Percentiles rank a stretch among this genome's conserved stretches.
Evolutionary conservation across 768 basidiomycete genomes (phyloP).

Genomic region (Boletus reticulatus): DNA sequence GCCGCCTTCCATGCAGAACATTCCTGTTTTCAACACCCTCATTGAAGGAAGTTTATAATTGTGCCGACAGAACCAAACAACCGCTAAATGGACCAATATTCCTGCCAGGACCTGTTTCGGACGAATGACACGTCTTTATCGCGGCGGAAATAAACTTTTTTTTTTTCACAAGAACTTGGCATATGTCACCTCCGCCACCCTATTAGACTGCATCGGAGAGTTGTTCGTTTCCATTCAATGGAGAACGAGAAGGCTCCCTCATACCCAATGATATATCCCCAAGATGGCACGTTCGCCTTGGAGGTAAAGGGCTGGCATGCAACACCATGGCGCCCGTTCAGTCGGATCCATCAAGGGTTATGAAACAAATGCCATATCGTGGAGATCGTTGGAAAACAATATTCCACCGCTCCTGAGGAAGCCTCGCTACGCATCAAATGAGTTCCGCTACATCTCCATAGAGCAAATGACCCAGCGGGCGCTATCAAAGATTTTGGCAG

Average conservation of each 20-base stretch:
- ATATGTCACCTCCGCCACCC: neutral
- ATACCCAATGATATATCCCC: neutral
- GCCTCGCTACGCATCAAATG: constrained; percentile 1
- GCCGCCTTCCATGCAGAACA: constrained; percentile 23
- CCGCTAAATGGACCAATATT: constrained; percentile 1
- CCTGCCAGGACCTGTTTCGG: neutral
- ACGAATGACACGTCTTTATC: constrained; percentile 2
- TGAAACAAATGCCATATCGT: constrained; percentile 9
- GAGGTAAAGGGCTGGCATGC: constrained; percentile 8
- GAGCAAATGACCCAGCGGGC: neutral
- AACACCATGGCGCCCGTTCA: neutral
- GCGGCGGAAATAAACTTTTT: constrained; percentile 10
- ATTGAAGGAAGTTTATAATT: constrained; percentile 13
- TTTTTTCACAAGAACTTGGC: neutral
- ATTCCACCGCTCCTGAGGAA: neutral
- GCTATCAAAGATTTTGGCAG: neutral
- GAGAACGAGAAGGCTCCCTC: neutral
- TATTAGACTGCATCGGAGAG: neutral
- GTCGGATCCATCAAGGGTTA: constrained; percentile 4
- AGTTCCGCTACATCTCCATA: constrained; percentile 1
- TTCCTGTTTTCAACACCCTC: constrained; percentile 13
- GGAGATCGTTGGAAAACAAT: constrained; percentile 2
- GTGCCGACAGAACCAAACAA: constrained; percentile 24
- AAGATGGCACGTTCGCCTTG: neutral
- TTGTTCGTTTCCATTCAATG: neutral